Evolutionary conservation across 306 rosid genomes (phyloP).

Genomic region (Sophora flavescens): DNA sequence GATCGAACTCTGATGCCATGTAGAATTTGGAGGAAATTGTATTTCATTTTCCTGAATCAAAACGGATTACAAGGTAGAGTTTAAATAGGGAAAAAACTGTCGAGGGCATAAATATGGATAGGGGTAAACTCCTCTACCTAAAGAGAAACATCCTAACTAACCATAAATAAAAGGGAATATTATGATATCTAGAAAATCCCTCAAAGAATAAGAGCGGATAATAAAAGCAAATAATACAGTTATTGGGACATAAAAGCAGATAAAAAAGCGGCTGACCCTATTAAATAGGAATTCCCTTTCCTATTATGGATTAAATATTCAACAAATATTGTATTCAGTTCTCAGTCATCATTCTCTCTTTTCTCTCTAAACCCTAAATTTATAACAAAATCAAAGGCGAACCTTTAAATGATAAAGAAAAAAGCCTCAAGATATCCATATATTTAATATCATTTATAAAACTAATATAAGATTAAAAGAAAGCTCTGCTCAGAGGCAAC

Average conservation of each 20-base stretch:
- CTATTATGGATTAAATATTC: no score
- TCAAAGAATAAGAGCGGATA: background rate
- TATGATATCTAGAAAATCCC: background rate
- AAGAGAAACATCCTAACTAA: no score
- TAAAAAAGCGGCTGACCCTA: no score
- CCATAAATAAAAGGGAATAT: background rate
- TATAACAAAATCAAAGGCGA: background rate
- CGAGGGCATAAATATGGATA: background rate
- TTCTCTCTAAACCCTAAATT: no score
- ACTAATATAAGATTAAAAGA: constrained; percentile 8
- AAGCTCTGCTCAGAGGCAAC: background rate
- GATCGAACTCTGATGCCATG: background rate
- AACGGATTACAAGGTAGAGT: background rate
- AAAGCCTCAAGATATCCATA: constrained; percentile 31
- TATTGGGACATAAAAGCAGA: background rate
- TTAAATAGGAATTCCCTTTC: no score
- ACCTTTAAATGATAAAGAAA: background rate
- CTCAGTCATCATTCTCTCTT: no score
- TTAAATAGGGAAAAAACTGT: background rate
- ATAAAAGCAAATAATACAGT: background rate
- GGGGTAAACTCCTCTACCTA: no score
- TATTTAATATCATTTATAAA: constrained; percentile 1
- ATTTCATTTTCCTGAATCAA: no score
- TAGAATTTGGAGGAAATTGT: background rate
- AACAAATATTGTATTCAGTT: no score